phyloP scores from a whole-genome alignment of 768 basidiomycete species.

The Boletellus ananas region DNA sequence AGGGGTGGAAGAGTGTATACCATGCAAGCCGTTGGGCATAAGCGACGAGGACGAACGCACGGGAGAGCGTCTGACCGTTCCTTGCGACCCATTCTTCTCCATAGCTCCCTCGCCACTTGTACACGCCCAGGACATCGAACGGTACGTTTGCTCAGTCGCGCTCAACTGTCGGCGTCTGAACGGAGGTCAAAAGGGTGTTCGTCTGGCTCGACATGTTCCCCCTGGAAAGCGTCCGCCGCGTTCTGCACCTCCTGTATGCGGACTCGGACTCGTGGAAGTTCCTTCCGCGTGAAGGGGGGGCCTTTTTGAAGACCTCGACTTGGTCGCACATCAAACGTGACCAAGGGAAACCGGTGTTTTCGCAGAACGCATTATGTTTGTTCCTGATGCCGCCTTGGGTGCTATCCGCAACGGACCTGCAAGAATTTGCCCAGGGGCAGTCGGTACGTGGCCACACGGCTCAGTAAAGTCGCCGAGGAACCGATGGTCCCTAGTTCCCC shows the following conservation, averaged over 20 bases:
- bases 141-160: conserved; percentile 30
- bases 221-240: conserved; percentile 45
- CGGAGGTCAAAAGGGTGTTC: conserved; percentile 33
- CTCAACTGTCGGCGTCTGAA: conserved; percentile 1
- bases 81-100: conserved; percentile 38
- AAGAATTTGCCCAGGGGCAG: conserved; percentile 28
- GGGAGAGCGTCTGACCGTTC: conserved; percentile 42
- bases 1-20: conserved; percentile 41
- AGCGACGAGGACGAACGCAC: conserved; percentile 38
- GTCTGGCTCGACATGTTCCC: conserved; percentile 52
- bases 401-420: conserved; percentile 32
- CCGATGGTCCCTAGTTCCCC: conserved; percentile 17
- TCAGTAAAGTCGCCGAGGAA: neutral
- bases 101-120: conserved; percentile 33
- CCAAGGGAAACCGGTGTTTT: conserved; percentile 9
- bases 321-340: conserved; percentile 24
- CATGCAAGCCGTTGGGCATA: conserved; percentile 32
- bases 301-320: conserved; percentile 22
- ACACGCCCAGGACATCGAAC: conserved; percentile 39
- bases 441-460: conserved; percentile 11
- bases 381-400: conserved; percentile 41
- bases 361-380: conserved; percentile 23
- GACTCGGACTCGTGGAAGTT: conserved; percentile 31
- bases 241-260: conserved; percentile 33
- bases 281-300: conserved; percentile 17